Evolutionary conservation across 495 filamentous ascomycete genomes (phyloP).

Genomic region (Penicillium coffeae): DNA sequence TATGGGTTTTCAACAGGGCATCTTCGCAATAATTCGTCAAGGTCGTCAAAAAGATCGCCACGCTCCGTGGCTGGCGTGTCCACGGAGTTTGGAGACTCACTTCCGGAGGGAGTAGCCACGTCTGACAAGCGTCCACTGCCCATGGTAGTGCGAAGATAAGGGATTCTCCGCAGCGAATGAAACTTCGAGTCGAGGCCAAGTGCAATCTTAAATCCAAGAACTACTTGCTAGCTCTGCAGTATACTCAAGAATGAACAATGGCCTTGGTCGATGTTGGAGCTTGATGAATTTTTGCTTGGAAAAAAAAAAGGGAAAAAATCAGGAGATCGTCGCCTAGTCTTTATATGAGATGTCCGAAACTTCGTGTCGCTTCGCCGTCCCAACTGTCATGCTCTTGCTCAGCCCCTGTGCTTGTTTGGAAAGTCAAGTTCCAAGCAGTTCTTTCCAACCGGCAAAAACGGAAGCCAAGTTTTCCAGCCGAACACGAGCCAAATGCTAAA

Average conservation of each 20-base stretch:
- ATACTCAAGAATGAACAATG: neutral
- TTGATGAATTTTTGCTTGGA: neutral
- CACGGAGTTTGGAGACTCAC: conserved; percentile 28
- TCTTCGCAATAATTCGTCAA: conserved; percentile 34
- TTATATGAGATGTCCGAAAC: neutral
- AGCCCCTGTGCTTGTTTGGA: neutral
- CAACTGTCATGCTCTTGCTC: neutral
- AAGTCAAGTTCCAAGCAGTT: neutral
- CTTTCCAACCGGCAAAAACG: neutral
- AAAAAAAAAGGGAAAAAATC: too few relatives aligned
- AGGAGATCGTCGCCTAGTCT: neutral
- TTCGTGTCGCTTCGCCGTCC: neutral
- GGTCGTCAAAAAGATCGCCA: conserved; percentile 38
- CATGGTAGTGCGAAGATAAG: conserved; percentile 15
- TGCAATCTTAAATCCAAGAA: too few relatives aligned
- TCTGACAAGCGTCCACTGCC: conserved; percentile 32
- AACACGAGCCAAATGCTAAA: neutral
- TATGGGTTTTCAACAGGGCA: conserved; percentile 32
- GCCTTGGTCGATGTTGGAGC: neutral
- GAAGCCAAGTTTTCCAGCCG: neutral
- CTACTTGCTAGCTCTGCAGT: too few relatives aligned
- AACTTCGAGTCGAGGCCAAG: neutral
- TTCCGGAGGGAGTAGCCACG: conserved; percentile 32
- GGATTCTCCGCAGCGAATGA: neutral
- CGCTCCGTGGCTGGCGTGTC: conserved; percentile 41